Percentiles rank a stretch among this genome's conserved stretches.
phyloP scores from a whole-genome alignment of 495 filamentous ascomycete genomes.

The Alectoria sarmentosa region DNA sequence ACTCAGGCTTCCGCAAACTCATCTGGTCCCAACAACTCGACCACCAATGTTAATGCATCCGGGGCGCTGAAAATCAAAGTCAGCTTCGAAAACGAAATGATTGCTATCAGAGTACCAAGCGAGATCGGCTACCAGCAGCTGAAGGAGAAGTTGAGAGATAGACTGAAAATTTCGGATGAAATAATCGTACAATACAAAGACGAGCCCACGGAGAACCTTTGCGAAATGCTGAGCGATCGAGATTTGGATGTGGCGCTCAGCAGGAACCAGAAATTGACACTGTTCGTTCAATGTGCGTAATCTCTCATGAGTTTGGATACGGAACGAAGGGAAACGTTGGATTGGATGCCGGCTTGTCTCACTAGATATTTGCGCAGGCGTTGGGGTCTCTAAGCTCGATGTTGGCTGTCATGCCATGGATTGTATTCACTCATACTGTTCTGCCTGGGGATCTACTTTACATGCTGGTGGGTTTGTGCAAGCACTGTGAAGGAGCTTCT shows the following conservation, averaged over 20 bases:
- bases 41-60: conserved; percentile 28
- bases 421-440: background rate
- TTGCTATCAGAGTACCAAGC: conserved; percentile 79
- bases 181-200: conserved; percentile 80
- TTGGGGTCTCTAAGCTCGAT: conserved; percentile 1
- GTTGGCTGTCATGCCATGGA: background rate
- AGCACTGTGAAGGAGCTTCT: background rate
- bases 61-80: conserved; percentile 84
- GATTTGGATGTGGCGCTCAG: conserved; percentile 75
- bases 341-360: background rate
- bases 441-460: background rate
- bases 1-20: conserved; percentile 54
- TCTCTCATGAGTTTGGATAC: conserved; percentile 7
- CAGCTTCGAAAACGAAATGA: conserved; percentile 81
- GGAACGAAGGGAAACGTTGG: background rate
- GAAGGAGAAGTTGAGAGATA: conserved; percentile 71
- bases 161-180: conserved; percentile 66
- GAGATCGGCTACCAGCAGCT: conserved; percentile 73
- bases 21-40: conserved; percentile 34
- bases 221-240: conserved; percentile 65
- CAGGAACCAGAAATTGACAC: conserved; percentile 77
- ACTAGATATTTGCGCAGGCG: conserved; percentile 2
- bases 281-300: conserved; percentile 61
- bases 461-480: background rate
- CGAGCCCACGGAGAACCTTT: conserved; percentile 61